Base-by-base conservation (phyloP, 495 filamentous ascomycete genomes). In the Pseudomonodictys pantanalensis region DNA sequence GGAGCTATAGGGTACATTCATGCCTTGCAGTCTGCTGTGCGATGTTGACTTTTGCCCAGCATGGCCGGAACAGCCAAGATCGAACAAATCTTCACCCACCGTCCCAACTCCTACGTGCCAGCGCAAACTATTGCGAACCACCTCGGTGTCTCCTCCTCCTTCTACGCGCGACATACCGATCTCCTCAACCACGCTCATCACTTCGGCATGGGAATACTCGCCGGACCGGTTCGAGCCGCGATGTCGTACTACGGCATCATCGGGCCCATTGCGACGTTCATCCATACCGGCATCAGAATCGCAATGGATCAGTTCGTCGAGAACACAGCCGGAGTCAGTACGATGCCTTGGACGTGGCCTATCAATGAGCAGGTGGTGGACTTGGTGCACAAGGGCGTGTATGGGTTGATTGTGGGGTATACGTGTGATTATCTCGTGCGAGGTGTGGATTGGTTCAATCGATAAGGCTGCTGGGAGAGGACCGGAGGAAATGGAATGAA, bases 231-330 rank as follows among this genome's bases (percentile, higher is more conserved):
- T 15, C 52, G 68, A 9, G 56, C 62, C 2, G 1, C 59, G 3
- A 72, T 72, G 55, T 57, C 58, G n/a, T 71, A 58, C 17, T 48
- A 63, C 17, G 72, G 71, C 2, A 47, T 74, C 30, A 62, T 68
- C 3, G 72, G 72, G 0, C 71, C 72, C 1, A 66, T 74, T 58
- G 68, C 67, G 6, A 62, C 69, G 30, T 67, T 70, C 33, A 65
- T 73, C 44, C 71, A 72, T 38, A 52, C 62, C 11, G 65, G 65
- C 1, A 12, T 73, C 2, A 35, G 72, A 24, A 41, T 74, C 38
- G 10, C 62, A n/a, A 62, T 71, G 24, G 71, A 73, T 38, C 71
- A 74, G 56, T 66, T 56, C 20, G 42, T 72, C 42, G 71, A 73
- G 59, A 73, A 68, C 43, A 54, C 56, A 54, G 69, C 68, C 0